Percentiles rank a stretch among this genome's conserved stretches.
Conservation (phyloP, 352 stramenopile genomes). For the Phytopythium chamaehyphon region DNA sequence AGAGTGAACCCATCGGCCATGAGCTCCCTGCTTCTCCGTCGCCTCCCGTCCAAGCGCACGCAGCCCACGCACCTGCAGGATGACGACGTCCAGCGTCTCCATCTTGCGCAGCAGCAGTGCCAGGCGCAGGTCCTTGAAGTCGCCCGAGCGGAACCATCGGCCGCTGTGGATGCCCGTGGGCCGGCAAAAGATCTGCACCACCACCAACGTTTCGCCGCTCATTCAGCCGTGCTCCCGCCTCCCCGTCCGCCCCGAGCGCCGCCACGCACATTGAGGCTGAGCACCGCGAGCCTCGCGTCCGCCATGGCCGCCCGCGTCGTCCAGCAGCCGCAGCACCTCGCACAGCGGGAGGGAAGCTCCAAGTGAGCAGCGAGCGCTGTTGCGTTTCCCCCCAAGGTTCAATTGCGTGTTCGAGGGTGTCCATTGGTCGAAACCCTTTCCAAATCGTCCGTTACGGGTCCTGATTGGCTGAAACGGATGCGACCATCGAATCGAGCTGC, state of each 20-base stretch:
- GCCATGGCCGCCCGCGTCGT: slow-evolving; percentile 13
- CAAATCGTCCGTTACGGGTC: not conserved
- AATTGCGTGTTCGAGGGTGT: not conserved
- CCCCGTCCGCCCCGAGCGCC: not conserved
- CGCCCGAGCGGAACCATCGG: slow-evolving; percentile 57
- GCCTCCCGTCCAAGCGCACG: not conserved
- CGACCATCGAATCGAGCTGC: slow-evolving; percentile 18
- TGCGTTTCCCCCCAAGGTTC: not conserved
- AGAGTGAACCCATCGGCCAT: not conserved
- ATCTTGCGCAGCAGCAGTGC: slow-evolving; percentile 72
- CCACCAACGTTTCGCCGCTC: too few relatives aligned
- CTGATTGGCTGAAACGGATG: slow-evolving; percentile 6
- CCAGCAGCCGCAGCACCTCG: not conserved
- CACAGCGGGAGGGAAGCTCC: too few relatives aligned
- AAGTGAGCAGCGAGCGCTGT: too few relatives aligned
- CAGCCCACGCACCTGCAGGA: slow-evolving; percentile 35
- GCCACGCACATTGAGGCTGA: slow-evolving; percentile 61
- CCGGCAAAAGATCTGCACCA: slow-evolving; percentile 62
- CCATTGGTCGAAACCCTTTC: not conserved
- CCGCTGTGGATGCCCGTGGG: slow-evolving; percentile 76
- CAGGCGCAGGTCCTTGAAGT: slow-evolving; percentile 71
- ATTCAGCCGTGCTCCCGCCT: not conserved
- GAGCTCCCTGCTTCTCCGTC: not conserved
- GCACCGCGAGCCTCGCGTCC: slow-evolving; percentile 53
- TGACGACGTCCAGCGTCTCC: slow-evolving; percentile 61